phyloP scores from a whole-genome alignment of 2,329 filamentous ascomycete genomes.

The Basipetospora chlamydospora region DNA sequence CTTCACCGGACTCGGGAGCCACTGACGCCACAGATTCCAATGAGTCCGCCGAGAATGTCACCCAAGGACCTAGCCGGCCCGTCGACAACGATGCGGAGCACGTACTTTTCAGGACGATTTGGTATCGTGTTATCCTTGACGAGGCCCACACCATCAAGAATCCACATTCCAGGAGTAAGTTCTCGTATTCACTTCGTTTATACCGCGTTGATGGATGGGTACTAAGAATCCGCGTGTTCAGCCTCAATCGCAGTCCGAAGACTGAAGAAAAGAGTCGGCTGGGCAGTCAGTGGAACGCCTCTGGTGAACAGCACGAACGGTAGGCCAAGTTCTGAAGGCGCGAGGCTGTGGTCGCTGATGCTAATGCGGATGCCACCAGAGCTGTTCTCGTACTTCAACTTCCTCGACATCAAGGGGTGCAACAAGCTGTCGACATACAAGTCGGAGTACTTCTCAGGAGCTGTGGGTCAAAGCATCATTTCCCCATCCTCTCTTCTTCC shows the following conservation, averaged over 20 bases:
- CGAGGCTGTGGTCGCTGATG: too few species aligned
- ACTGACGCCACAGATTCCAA: too few species aligned
- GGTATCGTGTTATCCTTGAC: constrained; percentile 39
- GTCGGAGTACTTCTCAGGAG: background rate
- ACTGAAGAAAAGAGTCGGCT: background rate
- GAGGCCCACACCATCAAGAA: constrained; percentile 45
- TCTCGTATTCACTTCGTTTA: constrained; percentile 1
- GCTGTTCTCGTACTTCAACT: constrained; percentile 19
- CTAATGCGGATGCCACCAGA: constrained; percentile 17
- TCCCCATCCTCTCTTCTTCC: background rate
- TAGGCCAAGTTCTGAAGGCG: too few species aligned
- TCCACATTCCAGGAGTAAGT: constrained; percentile 16
- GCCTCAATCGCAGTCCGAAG: background rate
- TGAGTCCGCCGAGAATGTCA: too few species aligned
- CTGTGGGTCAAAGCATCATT: background rate
- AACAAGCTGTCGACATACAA: background rate
- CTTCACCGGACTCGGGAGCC: too few species aligned
- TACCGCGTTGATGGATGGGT: too few species aligned
- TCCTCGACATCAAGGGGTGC: constrained; percentile 13
- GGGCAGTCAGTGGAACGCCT: background rate
- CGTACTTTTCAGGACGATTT: constrained; percentile 21
- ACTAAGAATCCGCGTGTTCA: too few species aligned
- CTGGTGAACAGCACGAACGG: background rate
- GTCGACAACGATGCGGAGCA: too few species aligned
- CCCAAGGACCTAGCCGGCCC: too few species aligned